Conservation (phyloP, 1,284 basidiomycete genomes). For the Heterobasidion irregulare region DNA sequence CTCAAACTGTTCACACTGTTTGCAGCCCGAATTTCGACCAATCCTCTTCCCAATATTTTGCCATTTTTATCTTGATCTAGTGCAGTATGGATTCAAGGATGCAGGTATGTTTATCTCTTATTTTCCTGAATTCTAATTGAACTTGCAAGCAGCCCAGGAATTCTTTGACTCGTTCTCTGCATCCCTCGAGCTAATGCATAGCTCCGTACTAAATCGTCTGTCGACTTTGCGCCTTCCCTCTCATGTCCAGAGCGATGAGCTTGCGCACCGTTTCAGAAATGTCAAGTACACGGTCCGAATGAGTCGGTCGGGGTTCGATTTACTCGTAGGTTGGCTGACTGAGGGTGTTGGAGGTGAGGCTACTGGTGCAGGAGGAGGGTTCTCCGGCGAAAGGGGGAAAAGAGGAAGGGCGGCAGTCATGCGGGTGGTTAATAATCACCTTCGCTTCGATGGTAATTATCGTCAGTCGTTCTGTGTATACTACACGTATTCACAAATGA, state of each 20-base stretch:
- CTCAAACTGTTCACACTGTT: constrained; percentile 6
- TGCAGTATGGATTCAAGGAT: constrained; percentile 85
- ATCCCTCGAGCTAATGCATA: constrained; percentile 67
- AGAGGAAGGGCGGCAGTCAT: constrained; percentile 80
- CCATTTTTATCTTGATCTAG: constrained; percentile 94
- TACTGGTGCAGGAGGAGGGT: constrained; percentile 73
- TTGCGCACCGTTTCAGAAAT: constrained; percentile 80
- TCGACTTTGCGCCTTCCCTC: constrained; percentile 77
- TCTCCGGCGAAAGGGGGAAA: constrained; percentile 74
- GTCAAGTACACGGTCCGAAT: constrained; percentile 91
- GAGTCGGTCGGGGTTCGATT: constrained; percentile 86
- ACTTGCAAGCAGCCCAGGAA: constrained; percentile 43
- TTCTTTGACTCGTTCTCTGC: constrained; percentile 73
- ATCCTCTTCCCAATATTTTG: constrained; percentile 95
- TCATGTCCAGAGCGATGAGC: constrained; percentile 80
- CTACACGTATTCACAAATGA: constrained; percentile 15
- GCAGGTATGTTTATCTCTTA: constrained; percentile 51
- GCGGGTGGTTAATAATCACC: constrained; percentile 89
- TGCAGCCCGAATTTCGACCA: constrained; percentile 85
- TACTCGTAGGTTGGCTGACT: constrained; percentile 94
- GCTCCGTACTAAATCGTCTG: constrained; percentile 70
- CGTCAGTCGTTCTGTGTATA: constrained; percentile 3
- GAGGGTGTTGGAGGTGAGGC: constrained; percentile 87
- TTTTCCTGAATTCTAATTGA: background rate
- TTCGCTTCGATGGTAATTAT: constrained; percentile 79